These are phyloP conservation scores for Saposhnikovia divaricata DNA, from an alignment of 129 eudicot genomes.

Conservation along the genomic window DNA sequence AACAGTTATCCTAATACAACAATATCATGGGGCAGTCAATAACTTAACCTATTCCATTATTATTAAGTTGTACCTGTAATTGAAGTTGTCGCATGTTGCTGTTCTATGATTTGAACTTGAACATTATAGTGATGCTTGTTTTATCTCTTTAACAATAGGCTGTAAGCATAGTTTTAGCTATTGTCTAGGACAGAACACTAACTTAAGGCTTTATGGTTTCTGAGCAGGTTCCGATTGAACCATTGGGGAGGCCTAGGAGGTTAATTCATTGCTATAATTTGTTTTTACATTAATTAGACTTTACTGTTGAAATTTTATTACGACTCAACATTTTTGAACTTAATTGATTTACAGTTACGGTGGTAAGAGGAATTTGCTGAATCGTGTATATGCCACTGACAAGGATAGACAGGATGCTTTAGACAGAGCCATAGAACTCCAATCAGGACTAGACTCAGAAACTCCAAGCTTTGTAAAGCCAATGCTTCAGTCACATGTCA, in stretches of 20 bases:
- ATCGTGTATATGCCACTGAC: constrained; percentile 55
- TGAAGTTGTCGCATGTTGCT: not conserved
- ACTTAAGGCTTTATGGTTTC: not conserved
- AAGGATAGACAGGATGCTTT: constrained; percentile 45
- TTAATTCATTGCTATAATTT: not conserved
- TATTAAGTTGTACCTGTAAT: not conserved
- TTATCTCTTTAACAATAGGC: not conserved
- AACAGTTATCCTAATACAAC: not conserved
- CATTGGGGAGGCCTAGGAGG: constrained; percentile 62
- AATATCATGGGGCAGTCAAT: not conserved
- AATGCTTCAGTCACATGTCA: constrained; percentile 84
- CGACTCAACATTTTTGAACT: not conserved
- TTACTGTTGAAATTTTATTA: not conserved
- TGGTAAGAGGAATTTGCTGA: constrained; percentile 34
- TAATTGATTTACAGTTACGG: constrained; percentile 31
- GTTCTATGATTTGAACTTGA: not conserved
- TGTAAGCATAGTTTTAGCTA: not conserved
- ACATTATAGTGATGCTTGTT: not conserved
- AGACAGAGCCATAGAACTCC: constrained; percentile 42
- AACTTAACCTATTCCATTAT: not conserved
- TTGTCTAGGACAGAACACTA: not conserved
- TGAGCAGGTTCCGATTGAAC: constrained; percentile 56
- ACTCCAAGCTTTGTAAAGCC: constrained; percentile 58
- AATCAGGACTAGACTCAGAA: constrained; percentile 31
- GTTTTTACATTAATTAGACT: not conserved